A percentile compares a stretch with the other conserved stretches of the same genome.
phyloP scores from a whole-genome alignment of 2,329 filamentous ascomycete species.

The Incumbomyces delicatus region DNA sequence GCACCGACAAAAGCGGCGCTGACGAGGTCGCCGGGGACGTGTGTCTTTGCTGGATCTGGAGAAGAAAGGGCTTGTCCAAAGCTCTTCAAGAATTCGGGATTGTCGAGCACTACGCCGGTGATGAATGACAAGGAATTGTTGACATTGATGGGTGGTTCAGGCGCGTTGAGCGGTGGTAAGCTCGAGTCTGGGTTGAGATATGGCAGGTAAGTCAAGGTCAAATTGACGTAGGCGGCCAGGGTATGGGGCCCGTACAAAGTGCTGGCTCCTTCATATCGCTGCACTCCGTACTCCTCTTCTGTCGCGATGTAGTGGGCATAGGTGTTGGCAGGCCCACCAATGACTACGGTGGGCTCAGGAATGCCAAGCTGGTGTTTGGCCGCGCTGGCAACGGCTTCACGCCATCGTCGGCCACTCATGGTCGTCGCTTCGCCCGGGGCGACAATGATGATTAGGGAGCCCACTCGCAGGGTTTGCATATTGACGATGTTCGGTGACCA shows the following conservation, averaged over 20 bases:
- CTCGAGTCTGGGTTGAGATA: constrained; percentile 46
- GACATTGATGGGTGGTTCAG: constrained; percentile 67
- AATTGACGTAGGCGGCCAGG: constrained; percentile 76
- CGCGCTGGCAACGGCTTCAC: constrained; percentile 53
- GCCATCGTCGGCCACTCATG: constrained; percentile 86
- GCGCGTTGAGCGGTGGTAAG: constrained; percentile 42
- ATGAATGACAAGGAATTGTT: constrained; percentile 71
- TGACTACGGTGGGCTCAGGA: constrained; percentile 58
- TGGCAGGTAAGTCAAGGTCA: constrained; percentile 62
- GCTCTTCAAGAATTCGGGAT: constrained; percentile 50
- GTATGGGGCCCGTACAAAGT: constrained; percentile 80
- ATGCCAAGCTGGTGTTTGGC: constrained; percentile 44
- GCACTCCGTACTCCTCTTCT: constrained; percentile 68
- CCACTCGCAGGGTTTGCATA: constrained; percentile 73
- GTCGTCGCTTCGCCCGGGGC: constrained; percentile 82
- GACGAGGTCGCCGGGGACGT: constrained; percentile 52
- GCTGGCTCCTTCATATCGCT: constrained; percentile 90
- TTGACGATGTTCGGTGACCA: constrained; percentile 93
- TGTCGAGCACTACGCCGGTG: constrained; percentile 65
- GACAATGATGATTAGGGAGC: constrained; percentile 74
- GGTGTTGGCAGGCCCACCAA: constrained; percentile 81
- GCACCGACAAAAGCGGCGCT: constrained; percentile 68
- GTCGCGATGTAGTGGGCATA: constrained; percentile 79
- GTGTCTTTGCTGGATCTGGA: constrained; percentile 44
- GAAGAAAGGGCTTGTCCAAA: constrained; percentile 60